Conservation (phyloP, 108 stramenopile genomes). For the Discostella stelligeroides region DNA sequence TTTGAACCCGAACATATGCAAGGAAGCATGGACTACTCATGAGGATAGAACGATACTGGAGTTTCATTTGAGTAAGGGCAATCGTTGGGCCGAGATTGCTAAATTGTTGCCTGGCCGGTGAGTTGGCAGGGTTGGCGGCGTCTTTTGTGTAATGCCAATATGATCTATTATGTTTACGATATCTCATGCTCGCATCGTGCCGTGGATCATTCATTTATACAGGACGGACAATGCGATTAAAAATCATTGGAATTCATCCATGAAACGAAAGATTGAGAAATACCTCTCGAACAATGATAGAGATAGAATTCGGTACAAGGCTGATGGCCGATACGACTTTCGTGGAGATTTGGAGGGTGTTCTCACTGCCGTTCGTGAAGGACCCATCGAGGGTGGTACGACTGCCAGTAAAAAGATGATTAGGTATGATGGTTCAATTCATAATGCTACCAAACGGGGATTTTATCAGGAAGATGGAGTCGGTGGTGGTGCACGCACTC, state of each 20-base stretch:
- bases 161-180: neutral
- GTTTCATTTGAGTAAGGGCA: slow-evolving; percentile 79
- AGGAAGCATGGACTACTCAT: slow-evolving; percentile 84
- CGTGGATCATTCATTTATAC: too few relatives aligned
- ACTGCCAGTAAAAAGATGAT: slow-evolving; percentile 11
- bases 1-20: slow-evolving; percentile 92
- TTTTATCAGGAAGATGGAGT: neutral
- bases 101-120: slow-evolving; percentile 79
- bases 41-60: slow-evolving; percentile 90
- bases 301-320: slow-evolving; percentile 44
- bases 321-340: slow-evolving; percentile 88
- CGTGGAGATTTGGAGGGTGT: slow-evolving; percentile 84
- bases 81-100: slow-evolving; percentile 95
- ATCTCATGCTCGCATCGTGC: too few relatives aligned
- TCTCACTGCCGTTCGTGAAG: slow-evolving; percentile 73
- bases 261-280: slow-evolving; percentile 90
- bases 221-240: slow-evolving; percentile 98
- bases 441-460: neutral
- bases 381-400: slow-evolving; percentile 9
- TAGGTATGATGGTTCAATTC: neutral
- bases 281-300: slow-evolving; percentile 63
- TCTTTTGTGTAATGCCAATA: neutral
- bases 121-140: neutral
- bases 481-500: slow-evolving; percentile 12
- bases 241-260: slow-evolving; percentile 96